Evolutionary conservation across 441 rosid genomes (phyloP).

Genomic region (Croton laevigatus): DNA sequence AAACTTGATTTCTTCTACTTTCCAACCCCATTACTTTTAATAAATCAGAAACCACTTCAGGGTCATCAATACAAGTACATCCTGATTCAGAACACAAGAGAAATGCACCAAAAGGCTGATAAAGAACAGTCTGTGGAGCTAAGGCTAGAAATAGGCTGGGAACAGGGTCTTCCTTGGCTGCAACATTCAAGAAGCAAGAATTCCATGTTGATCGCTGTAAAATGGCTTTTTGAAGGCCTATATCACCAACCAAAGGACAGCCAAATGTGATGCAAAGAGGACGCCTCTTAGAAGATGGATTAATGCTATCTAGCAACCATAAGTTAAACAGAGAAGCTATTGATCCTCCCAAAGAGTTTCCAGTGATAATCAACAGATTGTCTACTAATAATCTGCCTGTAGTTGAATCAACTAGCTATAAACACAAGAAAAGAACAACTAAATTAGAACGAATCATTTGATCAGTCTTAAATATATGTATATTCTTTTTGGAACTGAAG

Average conservation of each 20-base stretch:
- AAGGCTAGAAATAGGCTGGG: constrained; percentile 30
- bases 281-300: constrained; percentile 19
- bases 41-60: constrained; percentile 33
- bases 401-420: constrained; percentile 16
- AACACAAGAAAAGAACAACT: neutral
- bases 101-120: constrained; percentile 61
- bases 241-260: constrained; percentile 53
- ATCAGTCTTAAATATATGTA: neutral
- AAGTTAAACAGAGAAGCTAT: constrained; percentile 68
- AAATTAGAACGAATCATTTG: neutral
- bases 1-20: constrained; percentile 6
- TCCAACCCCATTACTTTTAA: constrained; percentile 17
- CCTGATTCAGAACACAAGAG: constrained; percentile 46
- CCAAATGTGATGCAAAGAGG: constrained; percentile 76
- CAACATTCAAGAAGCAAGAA: constrained; percentile 65
- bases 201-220: constrained; percentile 35
- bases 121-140: constrained; percentile 15
- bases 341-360: constrained; percentile 58
- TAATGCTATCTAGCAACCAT: constrained; percentile 46
- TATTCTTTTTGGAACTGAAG: too few relatives aligned
- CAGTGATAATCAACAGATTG: constrained; percentile 47
- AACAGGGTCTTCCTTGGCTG: constrained; percentile 30
- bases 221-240: constrained; percentile 38
- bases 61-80: constrained; percentile 44
- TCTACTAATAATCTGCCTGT: constrained; percentile 3